phyloP scores from a whole-genome alignment of 768 basidiomycete genomes.

The Lentinula lateritia region DNA sequence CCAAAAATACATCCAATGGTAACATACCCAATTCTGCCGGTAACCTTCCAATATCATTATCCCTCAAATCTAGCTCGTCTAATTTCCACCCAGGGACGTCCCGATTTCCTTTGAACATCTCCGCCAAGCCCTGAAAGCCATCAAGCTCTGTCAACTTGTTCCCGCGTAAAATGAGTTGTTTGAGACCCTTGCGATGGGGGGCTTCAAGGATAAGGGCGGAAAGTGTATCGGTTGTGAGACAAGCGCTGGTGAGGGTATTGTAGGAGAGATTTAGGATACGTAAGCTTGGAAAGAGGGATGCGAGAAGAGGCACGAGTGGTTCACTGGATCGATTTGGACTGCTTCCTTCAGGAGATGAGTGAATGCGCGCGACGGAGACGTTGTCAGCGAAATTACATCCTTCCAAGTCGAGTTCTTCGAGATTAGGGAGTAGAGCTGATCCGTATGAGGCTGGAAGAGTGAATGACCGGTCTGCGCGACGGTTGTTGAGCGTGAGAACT shows the following conservation, averaged over 20 bases:
- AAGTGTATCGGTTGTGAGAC: conserved; percentile 41
- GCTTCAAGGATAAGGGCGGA: conserved; percentile 46
- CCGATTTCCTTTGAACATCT: conserved; percentile 59
- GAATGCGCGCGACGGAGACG: conserved; percentile 8
- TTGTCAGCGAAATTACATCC: conserved; percentile 64
- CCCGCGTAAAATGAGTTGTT: conserved; percentile 62
- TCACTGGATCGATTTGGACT: conserved; percentile 32
- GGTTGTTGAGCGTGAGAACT: conserved; percentile 53
- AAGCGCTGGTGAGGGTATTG: conserved; percentile 55
- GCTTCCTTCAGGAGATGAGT: not conserved
- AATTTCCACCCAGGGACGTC: conserved; percentile 65
- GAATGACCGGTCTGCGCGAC: conserved; percentile 64
- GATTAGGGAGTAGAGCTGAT: conserved; percentile 45
- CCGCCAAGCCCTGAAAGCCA: conserved; percentile 58
- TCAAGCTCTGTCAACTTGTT: conserved; percentile 60
- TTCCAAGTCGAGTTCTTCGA: conserved; percentile 73
- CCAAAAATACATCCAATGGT: conserved; percentile 75
- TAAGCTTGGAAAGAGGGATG: conserved; percentile 66
- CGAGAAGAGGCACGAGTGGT: conserved; percentile 52
- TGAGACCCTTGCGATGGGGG: conserved; percentile 46
- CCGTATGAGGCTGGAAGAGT: conserved; percentile 39
- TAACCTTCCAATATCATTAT: conserved; percentile 72
- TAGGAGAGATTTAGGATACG: conserved; percentile 71
- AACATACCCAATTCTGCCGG: conserved; percentile 67
- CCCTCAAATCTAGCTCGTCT: conserved; percentile 78